Evolutionary conservation across 306 rosid genomes (phyloP).

Genomic region (Ceratonia siliqua): DNA sequence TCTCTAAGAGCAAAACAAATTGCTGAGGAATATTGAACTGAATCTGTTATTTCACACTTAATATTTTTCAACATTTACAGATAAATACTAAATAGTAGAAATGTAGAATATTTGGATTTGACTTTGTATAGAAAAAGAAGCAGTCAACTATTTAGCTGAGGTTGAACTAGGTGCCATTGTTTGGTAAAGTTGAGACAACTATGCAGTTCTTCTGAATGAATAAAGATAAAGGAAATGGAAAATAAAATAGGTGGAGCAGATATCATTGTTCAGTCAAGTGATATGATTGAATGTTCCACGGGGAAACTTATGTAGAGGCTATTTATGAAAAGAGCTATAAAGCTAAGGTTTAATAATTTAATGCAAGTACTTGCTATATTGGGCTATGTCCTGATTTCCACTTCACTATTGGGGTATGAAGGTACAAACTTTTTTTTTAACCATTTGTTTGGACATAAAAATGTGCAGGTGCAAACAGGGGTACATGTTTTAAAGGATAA

Average conservation of each 20-base stretch:
- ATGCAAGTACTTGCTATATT: not conserved
- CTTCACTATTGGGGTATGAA: not conserved
- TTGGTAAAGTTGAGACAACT: not conserved
- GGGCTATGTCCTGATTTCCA: not conserved
- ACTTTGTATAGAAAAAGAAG: not conserved
- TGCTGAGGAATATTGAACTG: not conserved
- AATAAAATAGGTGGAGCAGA: not conserved
- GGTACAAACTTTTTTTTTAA: not conserved
- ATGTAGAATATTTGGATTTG: not conserved
- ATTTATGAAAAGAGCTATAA: not conserved
- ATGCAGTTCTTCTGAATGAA: not conserved
- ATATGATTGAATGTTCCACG: not conserved
- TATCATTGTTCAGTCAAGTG: not conserved
- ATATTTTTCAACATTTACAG: not conserved
- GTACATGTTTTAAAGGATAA: slow-evolving; percentile 71
- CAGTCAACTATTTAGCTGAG: no score
- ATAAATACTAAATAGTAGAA: no score
- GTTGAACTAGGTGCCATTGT: not conserved
- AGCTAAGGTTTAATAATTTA: not conserved
- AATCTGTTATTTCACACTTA: slow-evolving; percentile 4
- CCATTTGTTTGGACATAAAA: slow-evolving; percentile 31
- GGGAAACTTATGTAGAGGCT: slow-evolving; percentile 5
- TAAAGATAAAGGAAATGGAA: slow-evolving; percentile 1
- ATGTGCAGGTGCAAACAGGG: slow-evolving; percentile 76
- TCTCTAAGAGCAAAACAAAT: not conserved